These are phyloP conservation scores for Trapa incisa DNA, from an alignment of 345 rosid species.

Conservation along the genomic window DNA sequence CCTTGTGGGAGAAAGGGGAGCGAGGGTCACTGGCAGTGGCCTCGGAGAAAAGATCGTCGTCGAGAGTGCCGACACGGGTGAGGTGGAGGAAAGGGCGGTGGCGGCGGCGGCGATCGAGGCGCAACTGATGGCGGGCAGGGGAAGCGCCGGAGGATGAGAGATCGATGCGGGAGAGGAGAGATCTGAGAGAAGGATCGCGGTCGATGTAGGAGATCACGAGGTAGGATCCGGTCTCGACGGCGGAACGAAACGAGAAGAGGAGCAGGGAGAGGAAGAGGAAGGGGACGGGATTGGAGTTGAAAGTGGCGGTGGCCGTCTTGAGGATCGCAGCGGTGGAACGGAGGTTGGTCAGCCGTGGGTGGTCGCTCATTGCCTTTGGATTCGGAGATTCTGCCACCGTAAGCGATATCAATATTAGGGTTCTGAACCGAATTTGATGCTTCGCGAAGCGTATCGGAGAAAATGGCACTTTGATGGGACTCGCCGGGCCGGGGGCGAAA, in stretches of 20 bases:
- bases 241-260: constrained; percentile 66
- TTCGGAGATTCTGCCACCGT: neutral
- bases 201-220: constrained; percentile 67
- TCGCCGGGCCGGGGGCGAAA: neutral
- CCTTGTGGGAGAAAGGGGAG: constrained; percentile 26
- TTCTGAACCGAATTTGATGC: neutral
- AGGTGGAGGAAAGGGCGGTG: constrained; percentile 76
- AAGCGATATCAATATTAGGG: neutral
- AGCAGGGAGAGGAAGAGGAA: constrained; percentile 61
- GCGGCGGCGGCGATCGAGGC: constrained; percentile 22
- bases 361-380: constrained; percentile 50
- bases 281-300: constrained; percentile 41
- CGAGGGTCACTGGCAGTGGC: constrained; percentile 44
- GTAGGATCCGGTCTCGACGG: constrained; percentile 61
- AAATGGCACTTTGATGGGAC: neutral
- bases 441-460: neutral
- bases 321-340: constrained; percentile 54
- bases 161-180: constrained; percentile 78
- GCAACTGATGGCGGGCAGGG: constrained; percentile 18
- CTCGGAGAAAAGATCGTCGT: constrained; percentile 75
- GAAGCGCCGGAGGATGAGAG: constrained; percentile 23
- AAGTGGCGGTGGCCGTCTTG: constrained; percentile 31
- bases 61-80: constrained; percentile 70
- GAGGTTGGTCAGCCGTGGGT: constrained; percentile 42
- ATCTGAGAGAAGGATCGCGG: constrained; percentile 66